phyloP scores from a whole-genome alignment of 345 rosid genomes.

The Arabidopsis thaliana region TAIR10.1 NC_003070.9:7281001-7281500 shows the following conservation, averaged over 20 bases:
- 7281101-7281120: conserved; percentile 5
- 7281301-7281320: not conserved
- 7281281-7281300: not conserved
- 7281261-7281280: not conserved
- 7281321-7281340: not conserved
- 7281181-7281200: conserved; percentile 1
- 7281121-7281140: not conserved
- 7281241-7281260: not conserved
- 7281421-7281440: too few species aligned
- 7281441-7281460: too few species aligned
- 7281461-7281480: too few species aligned
- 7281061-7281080: conserved; percentile 24
- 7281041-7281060: conserved; percentile 23
- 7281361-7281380: not conserved
- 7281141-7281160: conserved; percentile 8
- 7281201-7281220: not conserved
- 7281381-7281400: too few species aligned
- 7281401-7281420: too few species aligned
- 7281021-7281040: conserved; percentile 13
- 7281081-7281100: not conserved
- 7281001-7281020: not conserved
- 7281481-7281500: too few species aligned
- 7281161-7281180: conserved; percentile 12
- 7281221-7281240: not conserved
- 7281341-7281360: not conserved